A percentile compares a stretch with the other conserved stretches of the same genome.
These are phyloP conservation scores for Didymella sp. DNA, from an alignment of 2,329 filamentous ascomycete genomes.

Conservation along the genomic window DNA sequence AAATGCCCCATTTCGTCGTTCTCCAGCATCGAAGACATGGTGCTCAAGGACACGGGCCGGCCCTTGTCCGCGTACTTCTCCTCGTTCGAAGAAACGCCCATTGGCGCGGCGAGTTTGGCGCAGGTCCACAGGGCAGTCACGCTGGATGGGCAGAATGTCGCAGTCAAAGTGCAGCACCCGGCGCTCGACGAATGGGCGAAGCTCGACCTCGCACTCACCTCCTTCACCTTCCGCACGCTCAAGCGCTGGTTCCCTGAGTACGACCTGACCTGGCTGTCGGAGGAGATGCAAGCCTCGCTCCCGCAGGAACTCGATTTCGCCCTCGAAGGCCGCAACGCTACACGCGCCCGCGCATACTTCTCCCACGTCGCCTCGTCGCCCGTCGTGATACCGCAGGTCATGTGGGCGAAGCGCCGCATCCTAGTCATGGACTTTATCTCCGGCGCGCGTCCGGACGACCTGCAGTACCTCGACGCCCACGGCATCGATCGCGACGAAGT, in stretches of 20 bases:
- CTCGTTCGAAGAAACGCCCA: conserved; percentile 78
- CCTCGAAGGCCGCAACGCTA: conserved; percentile 84
- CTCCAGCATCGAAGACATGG: conserved; percentile 87
- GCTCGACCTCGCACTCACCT: conserved; percentile 84
- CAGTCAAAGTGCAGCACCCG: conserved; percentile 97
- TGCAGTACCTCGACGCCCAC: conserved; percentile 83
- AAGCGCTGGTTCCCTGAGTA: conserved; percentile 97
- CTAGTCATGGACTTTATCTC: conserved; percentile 94
- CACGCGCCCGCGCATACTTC: conserved; percentile 81
- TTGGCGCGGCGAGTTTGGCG: conserved; percentile 91
- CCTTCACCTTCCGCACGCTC: conserved; percentile 86
- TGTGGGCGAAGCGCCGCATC: conserved; percentile 88
- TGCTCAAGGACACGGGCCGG: conserved; percentile 79
- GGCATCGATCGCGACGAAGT: conserved; percentile 95
- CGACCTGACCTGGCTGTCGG: conserved; percentile 92
- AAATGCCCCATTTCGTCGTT: conserved; percentile 91
- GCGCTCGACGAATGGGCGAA: conserved; percentile 86
- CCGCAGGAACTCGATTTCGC: conserved; percentile 92
- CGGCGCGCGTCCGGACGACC: conserved; percentile 85
- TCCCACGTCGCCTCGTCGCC: conserved; percentile 75
- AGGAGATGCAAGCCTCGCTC: conserved; percentile 89
- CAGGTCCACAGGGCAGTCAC: conserved; percentile 91
- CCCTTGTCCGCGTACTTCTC: conserved; percentile 84
- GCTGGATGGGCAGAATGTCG: conserved; percentile 83
- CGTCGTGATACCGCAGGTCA: conserved; percentile 84